Conservation (phyloP, 1,284 basidiomycete species). For the Polyporus tsugae region DNA sequence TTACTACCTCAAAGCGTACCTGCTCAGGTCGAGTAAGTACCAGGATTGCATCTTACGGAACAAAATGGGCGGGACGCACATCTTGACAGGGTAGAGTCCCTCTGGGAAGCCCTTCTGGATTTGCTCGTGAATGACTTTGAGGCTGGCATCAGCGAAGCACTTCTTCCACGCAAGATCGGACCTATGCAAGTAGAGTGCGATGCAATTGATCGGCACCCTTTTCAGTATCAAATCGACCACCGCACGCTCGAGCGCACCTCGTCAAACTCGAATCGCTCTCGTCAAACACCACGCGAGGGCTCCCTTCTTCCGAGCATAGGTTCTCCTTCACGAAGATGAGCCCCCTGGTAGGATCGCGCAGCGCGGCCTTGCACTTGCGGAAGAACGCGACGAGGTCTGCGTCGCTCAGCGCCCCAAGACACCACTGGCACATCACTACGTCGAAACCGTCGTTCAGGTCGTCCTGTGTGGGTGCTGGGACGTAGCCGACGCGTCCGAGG, state of each 20-base stretch:
- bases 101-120: constrained; percentile 82
- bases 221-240: not conserved
- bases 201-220: not conserved
- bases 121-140: constrained; percentile 74
- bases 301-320: constrained; percentile 69
- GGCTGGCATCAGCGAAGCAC: constrained; percentile 74
- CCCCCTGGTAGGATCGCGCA: constrained; percentile 58
- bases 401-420: constrained; percentile 88
- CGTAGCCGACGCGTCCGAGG: constrained; percentile 67
- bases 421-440: constrained; percentile 96
- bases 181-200: constrained; percentile 49
- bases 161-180: constrained; percentile 86
- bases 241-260: constrained; percentile 55
- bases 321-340: constrained; percentile 94
- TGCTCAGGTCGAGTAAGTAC: constrained; percentile 35
- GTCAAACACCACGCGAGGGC: constrained; percentile 76
- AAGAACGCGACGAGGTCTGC: constrained; percentile 82
- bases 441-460: constrained; percentile 64
- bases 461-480: constrained; percentile 45
- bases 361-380: constrained; percentile 61
- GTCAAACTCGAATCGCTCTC: constrained; percentile 90
- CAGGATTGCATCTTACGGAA: not conserved
- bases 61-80: constrained; percentile 54
- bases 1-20: constrained; percentile 65
- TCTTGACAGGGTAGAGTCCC: constrained; percentile 85